phyloP scores from a whole-genome alignment of 257 asterid species.

The Haberlea rhodopensis region DNA sequence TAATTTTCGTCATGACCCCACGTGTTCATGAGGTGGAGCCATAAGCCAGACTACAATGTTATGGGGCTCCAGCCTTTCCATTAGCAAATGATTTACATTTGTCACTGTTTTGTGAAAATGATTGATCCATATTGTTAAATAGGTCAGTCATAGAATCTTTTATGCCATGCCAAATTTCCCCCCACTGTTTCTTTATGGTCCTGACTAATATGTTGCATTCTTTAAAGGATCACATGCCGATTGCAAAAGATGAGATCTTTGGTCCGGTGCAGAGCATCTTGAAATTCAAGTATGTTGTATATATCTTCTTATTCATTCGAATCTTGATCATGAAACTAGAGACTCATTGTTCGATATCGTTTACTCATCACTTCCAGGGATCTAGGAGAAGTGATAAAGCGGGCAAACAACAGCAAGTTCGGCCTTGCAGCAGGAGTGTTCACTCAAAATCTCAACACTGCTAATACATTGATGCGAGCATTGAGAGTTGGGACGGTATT shows the following conservation, averaged over 20 bases:
- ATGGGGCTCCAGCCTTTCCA: too few species aligned
- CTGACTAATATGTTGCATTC: background rate
- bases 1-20: conserved; percentile 14
- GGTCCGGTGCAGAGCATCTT: conserved; percentile 91
- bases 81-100: too few species aligned
- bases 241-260: conserved; percentile 88
- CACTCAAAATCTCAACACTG: too few species aligned
- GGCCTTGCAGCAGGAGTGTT: too few species aligned
- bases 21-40: too few species aligned
- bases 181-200: background rate
- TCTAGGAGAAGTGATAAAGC: conserved; percentile 60
- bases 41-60: conserved; percentile 4
- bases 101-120: too few species aligned
- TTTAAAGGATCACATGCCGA: conserved; percentile 77
- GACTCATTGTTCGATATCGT: background rate
- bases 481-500: conserved; percentile 81
- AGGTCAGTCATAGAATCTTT: too few species aligned
- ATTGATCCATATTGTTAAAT: too few species aligned
- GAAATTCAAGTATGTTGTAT: conserved; percentile 59
- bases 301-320: background rate
- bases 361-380: conserved; percentile 41
- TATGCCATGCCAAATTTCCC: too few species aligned
- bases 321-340: conserved; percentile 3
- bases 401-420: conserved; percentile 72
- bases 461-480: conserved; percentile 77